A percentile compares a stretch with the other conserved stretches of the same genome.
phyloP scores from a whole-genome alignment of 2,329 filamentous ascomycete species.

The Penicillium sp. region DNA sequence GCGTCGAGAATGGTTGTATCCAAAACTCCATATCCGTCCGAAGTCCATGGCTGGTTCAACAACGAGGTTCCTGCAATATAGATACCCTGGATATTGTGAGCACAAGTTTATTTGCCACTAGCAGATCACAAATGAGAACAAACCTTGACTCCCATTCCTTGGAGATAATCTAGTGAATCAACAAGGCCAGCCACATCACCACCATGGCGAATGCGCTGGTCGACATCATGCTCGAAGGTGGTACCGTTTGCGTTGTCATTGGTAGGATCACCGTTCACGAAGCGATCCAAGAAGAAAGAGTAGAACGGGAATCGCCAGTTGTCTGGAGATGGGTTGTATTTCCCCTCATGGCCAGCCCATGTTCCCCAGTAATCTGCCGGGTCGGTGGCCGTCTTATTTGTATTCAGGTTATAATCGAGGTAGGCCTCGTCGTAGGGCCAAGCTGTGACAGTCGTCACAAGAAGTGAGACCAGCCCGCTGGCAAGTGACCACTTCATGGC shows the following conservation, averaged over 20 bases:
- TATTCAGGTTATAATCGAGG: conserved; percentile 61
- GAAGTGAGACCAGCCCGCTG: conserved; percentile 33
- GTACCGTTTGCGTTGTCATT: conserved; percentile 65
- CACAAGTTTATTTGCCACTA: neutral
- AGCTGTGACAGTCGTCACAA: conserved; percentile 27
- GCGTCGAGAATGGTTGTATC: conserved; percentile 64
- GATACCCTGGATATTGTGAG: conserved; percentile 45
- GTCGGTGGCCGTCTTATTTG: conserved; percentile 54
- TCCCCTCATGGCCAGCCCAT: conserved; percentile 49
- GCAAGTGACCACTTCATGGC: conserved; percentile 36
- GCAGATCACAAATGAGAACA: neutral
- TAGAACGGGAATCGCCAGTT: conserved; percentile 69
- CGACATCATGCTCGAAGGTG: conserved; percentile 59
- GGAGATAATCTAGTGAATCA: conserved; percentile 63
- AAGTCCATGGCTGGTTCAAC: conserved; percentile 64
- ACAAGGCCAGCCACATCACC: conserved; percentile 60
- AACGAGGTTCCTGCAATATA: conserved; percentile 64
- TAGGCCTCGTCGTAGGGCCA: conserved; percentile 53
- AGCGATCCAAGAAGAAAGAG: conserved; percentile 63
- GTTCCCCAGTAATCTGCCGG: conserved; percentile 59
- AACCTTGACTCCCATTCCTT: conserved; percentile 64
- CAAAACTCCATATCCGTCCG: conserved; percentile 60
- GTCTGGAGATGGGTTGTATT: conserved; percentile 54
- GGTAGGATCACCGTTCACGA: conserved; percentile 62
- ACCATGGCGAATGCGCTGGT: conserved; percentile 62